A percentile compares a stretch with the other conserved stretches of the same genome.
Evolutionary conservation across 164 flowering plant genomes (phyloP).

Genomic region (Houttuynia cordata): DNA sequence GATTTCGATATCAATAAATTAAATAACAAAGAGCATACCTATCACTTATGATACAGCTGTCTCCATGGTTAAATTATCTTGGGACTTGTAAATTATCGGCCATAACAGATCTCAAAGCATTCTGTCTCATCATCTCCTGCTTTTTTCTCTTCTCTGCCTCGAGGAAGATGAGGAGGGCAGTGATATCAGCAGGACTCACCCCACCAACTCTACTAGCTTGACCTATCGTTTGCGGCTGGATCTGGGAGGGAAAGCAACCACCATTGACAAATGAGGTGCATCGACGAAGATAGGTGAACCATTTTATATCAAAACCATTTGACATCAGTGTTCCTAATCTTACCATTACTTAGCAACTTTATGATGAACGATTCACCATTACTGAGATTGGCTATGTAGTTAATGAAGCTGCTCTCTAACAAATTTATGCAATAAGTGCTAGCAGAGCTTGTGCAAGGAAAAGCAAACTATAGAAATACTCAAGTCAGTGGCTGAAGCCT

Average conservation of each 20-base stretch:
- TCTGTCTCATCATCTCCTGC: constrained; percentile 33
- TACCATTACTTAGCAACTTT: too few species aligned
- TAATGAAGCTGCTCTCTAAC: too few species aligned
- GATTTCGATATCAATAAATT: too few species aligned
- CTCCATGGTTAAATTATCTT: constrained; percentile 15
- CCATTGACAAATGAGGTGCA: neutral
- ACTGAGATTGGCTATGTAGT: too few species aligned
- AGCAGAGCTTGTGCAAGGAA: too few species aligned
- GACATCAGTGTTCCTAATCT: neutral
- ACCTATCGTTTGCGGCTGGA: constrained; percentile 89
- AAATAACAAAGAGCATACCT: too few species aligned
- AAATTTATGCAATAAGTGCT: too few species aligned
- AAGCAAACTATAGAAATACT: too few species aligned
- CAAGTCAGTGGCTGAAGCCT: too few species aligned
- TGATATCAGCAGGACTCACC: constrained; percentile 91
- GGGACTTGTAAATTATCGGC: constrained; percentile 20
- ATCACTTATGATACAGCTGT: constrained; percentile 3
- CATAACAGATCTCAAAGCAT: constrained; percentile 25
- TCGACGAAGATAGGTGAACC: neutral
- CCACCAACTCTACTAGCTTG: constrained; percentile 98
- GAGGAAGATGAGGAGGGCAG: constrained; percentile 82
- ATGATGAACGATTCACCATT: too few species aligned
- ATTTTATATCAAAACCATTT: too few species aligned
- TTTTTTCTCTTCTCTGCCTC: constrained; percentile 63
- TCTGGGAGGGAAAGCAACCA: constrained; percentile 29